Percentiles rank a stretch among this genome's conserved stretches.
Evolutionary conservation across 306 rosid species (phyloP).

Genomic region (Cicer chorassanicum): DNA sequence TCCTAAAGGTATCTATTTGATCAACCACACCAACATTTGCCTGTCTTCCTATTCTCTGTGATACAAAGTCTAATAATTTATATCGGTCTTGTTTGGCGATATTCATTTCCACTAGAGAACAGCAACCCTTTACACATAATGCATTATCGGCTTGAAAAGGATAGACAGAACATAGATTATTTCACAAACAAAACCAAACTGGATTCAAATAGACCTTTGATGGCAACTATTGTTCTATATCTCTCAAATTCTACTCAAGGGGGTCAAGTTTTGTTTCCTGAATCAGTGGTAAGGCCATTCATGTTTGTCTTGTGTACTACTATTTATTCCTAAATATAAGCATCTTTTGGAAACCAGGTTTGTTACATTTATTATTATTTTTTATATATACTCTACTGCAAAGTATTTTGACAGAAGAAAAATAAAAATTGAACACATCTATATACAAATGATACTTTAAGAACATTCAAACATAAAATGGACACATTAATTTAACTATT

Average conservation of each 20-base stretch:
- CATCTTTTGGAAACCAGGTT: no score
- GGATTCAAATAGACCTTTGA: slow-evolving; percentile 57
- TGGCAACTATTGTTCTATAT: slow-evolving; percentile 78
- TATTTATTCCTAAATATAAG: no score
- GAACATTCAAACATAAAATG: no score
- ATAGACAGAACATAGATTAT: slow-evolving; percentile 44
- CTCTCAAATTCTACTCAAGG: slow-evolving; percentile 74
- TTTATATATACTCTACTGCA: no score
- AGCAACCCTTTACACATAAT: slow-evolving; percentile 63
- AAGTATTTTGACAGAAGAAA: no score
- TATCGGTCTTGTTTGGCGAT: slow-evolving; percentile 20
- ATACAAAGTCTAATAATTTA: slow-evolving; percentile 17
- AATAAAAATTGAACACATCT: no score
- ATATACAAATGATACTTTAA: no score
- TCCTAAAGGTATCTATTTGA: slow-evolving; percentile 72
- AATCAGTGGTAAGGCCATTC: slow-evolving; percentile 56
- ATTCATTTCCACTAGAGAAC: slow-evolving; percentile 55
- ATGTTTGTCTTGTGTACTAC: neutral
- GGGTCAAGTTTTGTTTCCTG: slow-evolving; percentile 71
- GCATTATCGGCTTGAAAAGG: slow-evolving; percentile 54
- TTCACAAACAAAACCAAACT: slow-evolving; percentile 54
- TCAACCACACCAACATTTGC: neutral
- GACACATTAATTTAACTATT: no score
- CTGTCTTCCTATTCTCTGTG: neutral
- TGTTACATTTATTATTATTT: no score